phyloP scores from a whole-genome alignment of 1,139 yeast species.

The Zygoascus sp. region DNA sequence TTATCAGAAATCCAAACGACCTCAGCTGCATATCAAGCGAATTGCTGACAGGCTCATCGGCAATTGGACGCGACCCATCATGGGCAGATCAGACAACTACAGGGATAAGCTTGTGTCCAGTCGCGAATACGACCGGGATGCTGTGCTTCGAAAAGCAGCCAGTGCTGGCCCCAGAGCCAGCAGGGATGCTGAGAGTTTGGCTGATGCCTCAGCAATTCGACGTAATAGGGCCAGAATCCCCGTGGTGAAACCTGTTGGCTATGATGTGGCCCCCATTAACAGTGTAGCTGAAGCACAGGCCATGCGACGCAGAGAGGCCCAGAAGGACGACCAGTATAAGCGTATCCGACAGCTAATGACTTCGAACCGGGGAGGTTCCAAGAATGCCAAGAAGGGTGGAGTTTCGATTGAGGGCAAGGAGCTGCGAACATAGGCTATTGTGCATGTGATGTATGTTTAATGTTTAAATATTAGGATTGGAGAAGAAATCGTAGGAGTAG shows the following conservation, averaged over 20 bases:
- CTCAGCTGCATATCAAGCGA: conserved; percentile 80
- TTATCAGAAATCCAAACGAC: conserved; percentile 85
- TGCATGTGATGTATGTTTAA: background rate
- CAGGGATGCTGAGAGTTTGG: conserved; percentile 51
- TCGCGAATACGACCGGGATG: conserved; percentile 59
- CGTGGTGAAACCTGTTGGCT: conserved; percentile 79
- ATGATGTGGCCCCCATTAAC: conserved; percentile 84
- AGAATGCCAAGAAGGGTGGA: conserved; percentile 54
- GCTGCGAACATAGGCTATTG: conserved; percentile 9
- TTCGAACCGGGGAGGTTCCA: conserved; percentile 46
- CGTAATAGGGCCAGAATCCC: conserved; percentile 96
- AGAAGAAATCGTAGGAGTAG: no score
- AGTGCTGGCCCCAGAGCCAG: background rate
- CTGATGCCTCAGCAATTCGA: conserved; percentile 82
- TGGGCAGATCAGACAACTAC: conserved; percentile 92
- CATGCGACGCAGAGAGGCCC: conserved; percentile 33
- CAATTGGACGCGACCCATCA: conserved; percentile 97
- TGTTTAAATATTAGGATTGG: background rate
- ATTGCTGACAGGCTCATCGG: conserved; percentile 88
- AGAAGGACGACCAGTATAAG: conserved; percentile 62
- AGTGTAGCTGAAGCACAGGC: conserved; percentile 39
- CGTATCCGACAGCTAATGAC: conserved; percentile 55
- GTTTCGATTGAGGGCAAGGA: conserved; percentile 69
- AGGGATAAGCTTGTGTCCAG: conserved; percentile 77
- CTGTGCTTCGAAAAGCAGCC: conserved; percentile 22